Evolutionary conservation across 345 rosid genomes (phyloP).

Genomic region (Odontarrhena argentea): DNA sequence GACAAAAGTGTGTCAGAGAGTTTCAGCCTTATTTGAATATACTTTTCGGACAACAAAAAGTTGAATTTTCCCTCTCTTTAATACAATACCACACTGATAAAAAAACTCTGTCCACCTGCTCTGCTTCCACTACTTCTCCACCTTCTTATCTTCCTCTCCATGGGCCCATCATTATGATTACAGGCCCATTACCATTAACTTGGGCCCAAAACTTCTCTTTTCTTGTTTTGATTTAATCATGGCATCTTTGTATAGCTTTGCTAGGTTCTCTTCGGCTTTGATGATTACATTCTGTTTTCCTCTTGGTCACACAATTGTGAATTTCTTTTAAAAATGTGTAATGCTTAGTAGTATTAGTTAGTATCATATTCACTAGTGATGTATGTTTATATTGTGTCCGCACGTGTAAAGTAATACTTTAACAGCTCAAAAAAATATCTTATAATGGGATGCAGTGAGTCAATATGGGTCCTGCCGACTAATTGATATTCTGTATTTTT

Average conservation of each 20-base stretch:
- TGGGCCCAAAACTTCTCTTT: constrained; percentile 13
- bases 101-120: constrained; percentile 33
- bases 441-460: constrained; percentile 24
- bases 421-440: constrained; percentile 29
- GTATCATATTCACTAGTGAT: constrained; percentile 13
- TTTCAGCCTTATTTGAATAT: constrained; percentile 43
- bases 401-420: constrained; percentile 31
- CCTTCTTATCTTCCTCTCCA: constrained; percentile 9
- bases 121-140: constrained; percentile 36
- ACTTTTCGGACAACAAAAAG: constrained; percentile 38
- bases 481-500: constrained; percentile 1
- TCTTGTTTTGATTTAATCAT: background rate
- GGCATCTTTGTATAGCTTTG: constrained; percentile 14
- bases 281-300: background rate
- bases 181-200: constrained; percentile 35
- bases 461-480: constrained; percentile 25
- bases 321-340: background rate
- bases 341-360: constrained; percentile 14
- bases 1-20: constrained; percentile 36
- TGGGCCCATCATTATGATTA: constrained; percentile 33
- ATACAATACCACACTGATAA: background rate
- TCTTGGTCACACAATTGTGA: constrained; percentile 3
- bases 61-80: constrained; percentile 25
- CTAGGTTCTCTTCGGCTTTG: constrained; percentile 1
- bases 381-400: background rate